A percentile compares a stretch with the other conserved stretches of the same genome.
Evolutionary conservation across 1,284 basidiomycete genomes (phyloP).

Genomic region (Sphagnurus paluster): DNA sequence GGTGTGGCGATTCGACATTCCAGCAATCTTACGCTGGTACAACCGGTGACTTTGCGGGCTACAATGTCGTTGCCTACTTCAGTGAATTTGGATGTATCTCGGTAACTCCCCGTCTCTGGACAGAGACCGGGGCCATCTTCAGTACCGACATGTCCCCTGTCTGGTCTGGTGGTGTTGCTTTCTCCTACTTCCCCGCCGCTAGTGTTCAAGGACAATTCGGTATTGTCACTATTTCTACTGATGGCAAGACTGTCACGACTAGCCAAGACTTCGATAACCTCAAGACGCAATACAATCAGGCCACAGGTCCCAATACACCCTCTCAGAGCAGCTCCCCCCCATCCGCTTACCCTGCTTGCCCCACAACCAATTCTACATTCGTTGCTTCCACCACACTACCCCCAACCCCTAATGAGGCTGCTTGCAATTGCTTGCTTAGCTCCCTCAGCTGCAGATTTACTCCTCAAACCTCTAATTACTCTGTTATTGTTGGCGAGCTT

Average conservation of each 20-base stretch:
- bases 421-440: slow-evolving; percentile 76
- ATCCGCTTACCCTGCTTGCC: slow-evolving; percentile 65
- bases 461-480: slow-evolving; percentile 61
- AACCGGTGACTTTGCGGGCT: slow-evolving; percentile 58
- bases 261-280: slow-evolving; percentile 73
- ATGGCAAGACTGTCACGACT: slow-evolving; percentile 61
- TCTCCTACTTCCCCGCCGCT: slow-evolving; percentile 81
- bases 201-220: slow-evolving; percentile 74
- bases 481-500: slow-evolving; percentile 67
- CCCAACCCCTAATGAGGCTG: slow-evolving; percentile 77
- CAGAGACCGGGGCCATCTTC: slow-evolving; percentile 77
- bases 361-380: slow-evolving; percentile 56
- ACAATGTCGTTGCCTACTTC: slow-evolving; percentile 86
- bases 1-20: slow-evolving; percentile 76
- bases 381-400: slow-evolving; percentile 73
- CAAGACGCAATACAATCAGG: slow-evolving; percentile 57
- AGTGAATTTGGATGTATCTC: slow-evolving; percentile 86
- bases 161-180: slow-evolving; percentile 89
- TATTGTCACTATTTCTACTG: slow-evolving; percentile 73
- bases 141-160: slow-evolving; percentile 70
- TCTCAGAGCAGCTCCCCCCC: slow-evolving; percentile 52
- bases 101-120: slow-evolving; percentile 71
- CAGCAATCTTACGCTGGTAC: slow-evolving; percentile 53
- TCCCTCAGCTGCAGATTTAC: slow-evolving; percentile 75
- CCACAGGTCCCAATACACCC: slow-evolving; percentile 67